These are phyloP conservation scores for Penicillium parvum DNA, from an alignment of 495 filamentous ascomycete genomes.

Conservation along the genomic window DNA sequence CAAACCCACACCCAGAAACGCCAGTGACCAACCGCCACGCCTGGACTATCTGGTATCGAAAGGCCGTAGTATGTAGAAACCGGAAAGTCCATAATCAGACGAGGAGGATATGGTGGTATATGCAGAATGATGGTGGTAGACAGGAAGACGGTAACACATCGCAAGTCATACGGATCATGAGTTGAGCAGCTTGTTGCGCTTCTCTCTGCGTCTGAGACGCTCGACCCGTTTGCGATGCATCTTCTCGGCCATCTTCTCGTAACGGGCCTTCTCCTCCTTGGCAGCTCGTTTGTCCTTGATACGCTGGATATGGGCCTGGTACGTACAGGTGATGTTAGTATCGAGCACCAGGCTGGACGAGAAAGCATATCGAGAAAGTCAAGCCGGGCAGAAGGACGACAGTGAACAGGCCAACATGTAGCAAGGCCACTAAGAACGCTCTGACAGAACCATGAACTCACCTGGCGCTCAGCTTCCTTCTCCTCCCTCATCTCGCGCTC, in stretches of 20 bases:
- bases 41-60: too few relatives aligned
- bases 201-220: conserved; percentile 87
- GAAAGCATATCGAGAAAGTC: neutral
- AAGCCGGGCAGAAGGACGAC: neutral
- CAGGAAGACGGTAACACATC: too few relatives aligned
- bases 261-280: conserved; percentile 91
- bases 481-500: conserved; percentile 96
- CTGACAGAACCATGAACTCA: too few relatives aligned
- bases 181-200: conserved; percentile 94
- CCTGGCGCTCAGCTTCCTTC: conserved; percentile 83
- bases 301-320: conserved; percentile 64
- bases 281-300: conserved; percentile 78
- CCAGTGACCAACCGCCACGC: neutral
- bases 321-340: neutral
- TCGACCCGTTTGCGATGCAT: conserved; percentile 97
- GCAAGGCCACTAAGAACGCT: too few relatives aligned
- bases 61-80: too few relatives aligned
- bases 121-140: conserved; percentile 7
- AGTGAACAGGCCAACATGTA: too few relatives aligned
- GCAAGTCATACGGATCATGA: too few relatives aligned
- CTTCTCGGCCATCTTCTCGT: conserved; percentile 91
- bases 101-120: conserved; percentile 1
- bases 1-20: neutral
- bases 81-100: too few relatives aligned
- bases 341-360: neutral